Conservation (phyloP, 768 basidiomycete species). For the Boletus barrowsii region DNA sequence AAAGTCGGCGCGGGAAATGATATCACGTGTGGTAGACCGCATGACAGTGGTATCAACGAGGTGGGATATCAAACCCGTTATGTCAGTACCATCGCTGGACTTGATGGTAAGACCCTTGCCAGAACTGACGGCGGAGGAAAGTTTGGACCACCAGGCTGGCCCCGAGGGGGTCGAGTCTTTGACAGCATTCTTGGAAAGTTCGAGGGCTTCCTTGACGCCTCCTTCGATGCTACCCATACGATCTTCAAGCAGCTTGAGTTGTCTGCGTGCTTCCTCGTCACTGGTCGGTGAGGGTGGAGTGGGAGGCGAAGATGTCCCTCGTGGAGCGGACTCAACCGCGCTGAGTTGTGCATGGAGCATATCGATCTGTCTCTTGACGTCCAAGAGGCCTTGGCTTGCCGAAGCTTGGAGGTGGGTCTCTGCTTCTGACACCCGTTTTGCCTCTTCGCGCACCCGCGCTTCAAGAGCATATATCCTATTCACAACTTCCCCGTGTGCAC, state of each 20-base stretch:
- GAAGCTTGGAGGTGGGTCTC: conserved; percentile 47
- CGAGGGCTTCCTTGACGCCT: conserved; percentile 69
- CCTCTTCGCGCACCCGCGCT: conserved; percentile 43
- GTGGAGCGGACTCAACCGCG: conserved; percentile 26
- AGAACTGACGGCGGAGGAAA: conserved; percentile 43
- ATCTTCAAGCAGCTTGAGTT: conserved; percentile 58
- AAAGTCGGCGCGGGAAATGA: conserved; percentile 78
- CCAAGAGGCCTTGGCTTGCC: conserved; percentile 44
- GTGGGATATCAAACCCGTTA: conserved; percentile 64
- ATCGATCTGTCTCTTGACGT: conserved; percentile 56
- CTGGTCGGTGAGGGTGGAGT: conserved; percentile 21
- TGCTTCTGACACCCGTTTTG: conserved; percentile 49
- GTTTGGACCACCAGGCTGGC: conserved; percentile 72
- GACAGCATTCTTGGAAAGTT: conserved; percentile 49
- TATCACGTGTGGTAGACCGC: conserved; percentile 66
- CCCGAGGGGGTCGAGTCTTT: conserved; percentile 38
- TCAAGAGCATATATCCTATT: conserved; percentile 58
- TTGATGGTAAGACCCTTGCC: conserved; percentile 60
- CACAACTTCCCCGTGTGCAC: conserved; percentile 48
- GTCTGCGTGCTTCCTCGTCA: conserved; percentile 58
- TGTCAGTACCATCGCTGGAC: conserved; percentile 70
- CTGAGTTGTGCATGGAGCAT: conserved; percentile 43
- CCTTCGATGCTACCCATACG: conserved; percentile 60
- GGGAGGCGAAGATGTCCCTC: conserved; percentile 14
- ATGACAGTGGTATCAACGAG: conserved; percentile 77